These are phyloP conservation scores for Hemileccinum rubropunctum DNA, from an alignment of 768 basidiomycete species.

Conservation along the genomic window DNA sequence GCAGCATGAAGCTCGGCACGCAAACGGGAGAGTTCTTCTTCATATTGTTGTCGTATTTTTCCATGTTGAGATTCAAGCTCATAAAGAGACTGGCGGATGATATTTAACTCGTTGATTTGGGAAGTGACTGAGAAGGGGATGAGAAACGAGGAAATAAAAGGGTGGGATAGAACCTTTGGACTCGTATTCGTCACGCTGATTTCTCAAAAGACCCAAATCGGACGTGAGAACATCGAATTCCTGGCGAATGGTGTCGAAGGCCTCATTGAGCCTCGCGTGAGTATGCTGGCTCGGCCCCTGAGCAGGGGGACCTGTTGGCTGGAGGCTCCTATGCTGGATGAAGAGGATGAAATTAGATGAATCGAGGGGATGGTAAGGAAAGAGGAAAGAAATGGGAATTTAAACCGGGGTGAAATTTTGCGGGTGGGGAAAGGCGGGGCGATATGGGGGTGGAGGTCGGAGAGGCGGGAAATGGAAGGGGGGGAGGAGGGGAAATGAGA, in stretches of 20 bases:
- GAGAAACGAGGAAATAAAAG: slow-evolving; percentile 5
- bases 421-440: background rate
- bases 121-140: slow-evolving; percentile 50
- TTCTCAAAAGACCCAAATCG: slow-evolving; percentile 66
- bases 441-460: background rate
- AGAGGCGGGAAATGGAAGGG: no score
- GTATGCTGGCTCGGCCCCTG: slow-evolving; percentile 40
- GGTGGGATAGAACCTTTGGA: slow-evolving; percentile 56
- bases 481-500: background rate
- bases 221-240: slow-evolving; percentile 78
- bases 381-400: background rate
- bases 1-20: slow-evolving; percentile 63
- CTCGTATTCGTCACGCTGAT: slow-evolving; percentile 88
- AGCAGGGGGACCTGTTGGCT: slow-evolving; percentile 47
- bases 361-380: background rate
- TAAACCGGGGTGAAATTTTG: slow-evolving; percentile 26
- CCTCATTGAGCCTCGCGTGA: slow-evolving; percentile 61
- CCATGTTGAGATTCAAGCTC: slow-evolving; percentile 88
- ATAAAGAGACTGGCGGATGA: slow-evolving; percentile 86
- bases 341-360: slow-evolving; percentile 15
- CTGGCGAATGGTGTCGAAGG: slow-evolving; percentile 75
- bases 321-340: slow-evolving; percentile 50
- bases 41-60: slow-evolving; percentile 84
- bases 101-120: slow-evolving; percentile 88
- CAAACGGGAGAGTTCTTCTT: slow-evolving; percentile 75